Percentiles rank a stretch among this genome's conserved stretches.
Conservation (phyloP, 2,329 filamentous ascomycete genomes). For the Myriosclerotinia duriaeana region DNA sequence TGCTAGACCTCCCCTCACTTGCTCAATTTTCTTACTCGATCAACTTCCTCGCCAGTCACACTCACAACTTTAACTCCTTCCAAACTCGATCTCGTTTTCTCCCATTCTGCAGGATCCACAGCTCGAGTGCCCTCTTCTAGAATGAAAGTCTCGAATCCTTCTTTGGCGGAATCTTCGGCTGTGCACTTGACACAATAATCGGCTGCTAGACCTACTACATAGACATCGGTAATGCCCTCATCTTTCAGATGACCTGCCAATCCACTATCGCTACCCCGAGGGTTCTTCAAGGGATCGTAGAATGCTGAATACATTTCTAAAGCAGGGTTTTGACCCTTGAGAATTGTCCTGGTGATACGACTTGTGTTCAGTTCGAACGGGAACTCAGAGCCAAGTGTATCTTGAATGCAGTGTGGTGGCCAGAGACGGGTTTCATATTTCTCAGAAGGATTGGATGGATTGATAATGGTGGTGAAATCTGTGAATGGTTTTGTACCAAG, state of each 20-base stretch:
- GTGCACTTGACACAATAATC: conserved; percentile 88
- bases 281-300: conserved; percentile 70
- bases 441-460: conserved; percentile 63
- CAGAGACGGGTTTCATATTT: conserved; percentile 71
- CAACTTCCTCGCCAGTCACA: conserved; percentile 56
- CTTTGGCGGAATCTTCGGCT: conserved; percentile 71
- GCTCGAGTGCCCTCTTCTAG: conserved; percentile 75
- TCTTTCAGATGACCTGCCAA: conserved; percentile 58
- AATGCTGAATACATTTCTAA: conserved; percentile 97
- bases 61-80: conserved; percentile 64
- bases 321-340: conserved; percentile 72
- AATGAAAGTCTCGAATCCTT: conserved; percentile 75
- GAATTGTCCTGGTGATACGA: conserved; percentile 64
- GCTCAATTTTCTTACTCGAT: conserved; percentile 6
- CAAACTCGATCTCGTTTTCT: conserved; percentile 51
- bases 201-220: conserved; percentile 78
- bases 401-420: conserved; percentile 86
- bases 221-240: conserved; percentile 71
- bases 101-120: conserved; percentile 64
- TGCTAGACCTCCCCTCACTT: conserved; percentile 55
- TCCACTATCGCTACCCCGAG: conserved; percentile 60
- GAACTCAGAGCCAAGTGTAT: conserved; percentile 69
- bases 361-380: conserved; percentile 65
- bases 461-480: conserved; percentile 61
- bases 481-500: conserved; percentile 64